Percentiles rank a stretch among this genome's conserved stretches.
These are phyloP conservation scores for Phytophthora pini DNA, from an alignment of 352 stramenopile species.

Conservation along the genomic window DNA sequence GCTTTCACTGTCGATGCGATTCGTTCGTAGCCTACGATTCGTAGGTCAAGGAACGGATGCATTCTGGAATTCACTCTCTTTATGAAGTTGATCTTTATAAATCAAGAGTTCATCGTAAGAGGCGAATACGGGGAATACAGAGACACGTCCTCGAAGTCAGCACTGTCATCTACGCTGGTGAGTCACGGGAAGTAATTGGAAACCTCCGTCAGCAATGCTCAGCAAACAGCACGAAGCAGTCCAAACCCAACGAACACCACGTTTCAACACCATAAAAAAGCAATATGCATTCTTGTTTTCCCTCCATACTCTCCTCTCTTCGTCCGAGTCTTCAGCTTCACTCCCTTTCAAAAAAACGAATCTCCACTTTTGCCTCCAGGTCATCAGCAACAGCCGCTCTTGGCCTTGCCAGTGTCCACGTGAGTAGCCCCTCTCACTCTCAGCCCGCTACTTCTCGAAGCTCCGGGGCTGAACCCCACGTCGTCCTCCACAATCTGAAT, in stretches of 20 bases:
- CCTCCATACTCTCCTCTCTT: slow-evolving; percentile 13
- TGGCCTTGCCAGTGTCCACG: slow-evolving; percentile 59
- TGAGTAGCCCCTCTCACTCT: slow-evolving; percentile 58
- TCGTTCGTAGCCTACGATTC: too few relatives aligned
- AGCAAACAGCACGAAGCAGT: not conserved
- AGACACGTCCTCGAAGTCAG: too few relatives aligned
- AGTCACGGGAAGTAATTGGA: too few relatives aligned
- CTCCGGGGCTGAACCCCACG: slow-evolving; percentile 26
- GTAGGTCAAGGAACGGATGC: too few relatives aligned
- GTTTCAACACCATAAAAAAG: slow-evolving; percentile 7
- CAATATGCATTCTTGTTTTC: slow-evolving; percentile 33
- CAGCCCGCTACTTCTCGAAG: slow-evolving; percentile 46
- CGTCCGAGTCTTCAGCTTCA: slow-evolving; percentile 17
- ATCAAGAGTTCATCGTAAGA: too few relatives aligned
- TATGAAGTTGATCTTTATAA: too few relatives aligned
- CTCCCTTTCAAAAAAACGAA: slow-evolving; percentile 26
- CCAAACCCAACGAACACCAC: not conserved
- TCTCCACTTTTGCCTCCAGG: slow-evolving; percentile 3
- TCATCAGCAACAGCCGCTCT: slow-evolving; percentile 63
- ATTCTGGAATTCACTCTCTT: too few relatives aligned
- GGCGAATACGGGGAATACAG: too few relatives aligned
- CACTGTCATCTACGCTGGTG: too few relatives aligned
- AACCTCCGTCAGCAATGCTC: too few relatives aligned
- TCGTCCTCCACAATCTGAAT: slow-evolving; percentile 75
- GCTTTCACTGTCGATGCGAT: too few relatives aligned